Conservation (phyloP, 352 stramenopile species). For the Pythium plurisporium region DNA sequence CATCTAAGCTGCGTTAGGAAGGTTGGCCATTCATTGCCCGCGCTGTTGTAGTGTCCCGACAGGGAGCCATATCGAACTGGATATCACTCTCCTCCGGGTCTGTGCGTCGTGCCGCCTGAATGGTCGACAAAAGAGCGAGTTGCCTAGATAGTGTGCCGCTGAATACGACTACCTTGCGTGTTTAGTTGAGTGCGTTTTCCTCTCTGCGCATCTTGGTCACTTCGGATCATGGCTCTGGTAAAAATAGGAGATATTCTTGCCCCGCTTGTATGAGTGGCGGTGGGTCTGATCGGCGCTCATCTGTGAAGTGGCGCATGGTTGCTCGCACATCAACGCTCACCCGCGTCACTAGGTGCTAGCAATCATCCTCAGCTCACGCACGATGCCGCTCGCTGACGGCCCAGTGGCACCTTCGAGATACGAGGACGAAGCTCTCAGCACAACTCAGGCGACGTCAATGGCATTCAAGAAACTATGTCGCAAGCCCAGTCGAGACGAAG, state of each 20-base stretch:
- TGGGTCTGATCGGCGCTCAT: background rate
- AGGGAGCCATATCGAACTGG: too few relatives aligned
- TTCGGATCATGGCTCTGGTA: background rate
- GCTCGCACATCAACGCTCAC: background rate
- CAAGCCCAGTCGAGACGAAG: constrained; percentile 7
- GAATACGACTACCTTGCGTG: constrained; percentile 8
- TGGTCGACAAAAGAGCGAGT: background rate
- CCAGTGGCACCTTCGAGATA: constrained; percentile 11
- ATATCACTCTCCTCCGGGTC: too few relatives aligned
- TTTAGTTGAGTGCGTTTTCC: background rate
- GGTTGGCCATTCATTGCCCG: too few relatives aligned
- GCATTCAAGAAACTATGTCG: background rate
- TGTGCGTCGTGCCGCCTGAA: background rate
- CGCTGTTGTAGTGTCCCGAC: too few relatives aligned
- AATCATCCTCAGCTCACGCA: background rate
- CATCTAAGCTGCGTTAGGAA: constrained; percentile 47
- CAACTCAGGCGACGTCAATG: background rate
- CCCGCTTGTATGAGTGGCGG: too few relatives aligned
- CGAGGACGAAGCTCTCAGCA: constrained; percentile 18
- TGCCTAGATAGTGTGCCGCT: constrained; percentile 5
- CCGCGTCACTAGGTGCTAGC: constrained; percentile 2
- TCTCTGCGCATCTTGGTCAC: background rate
- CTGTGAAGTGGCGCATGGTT: background rate
- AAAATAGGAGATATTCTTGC: background rate
- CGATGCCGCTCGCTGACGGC: constrained; percentile 5